These are phyloP conservation scores for Phialocephala subalpina DNA, from an alignment of 2,329 filamentous ascomycete genomes.

Conservation along the genomic window DNA sequence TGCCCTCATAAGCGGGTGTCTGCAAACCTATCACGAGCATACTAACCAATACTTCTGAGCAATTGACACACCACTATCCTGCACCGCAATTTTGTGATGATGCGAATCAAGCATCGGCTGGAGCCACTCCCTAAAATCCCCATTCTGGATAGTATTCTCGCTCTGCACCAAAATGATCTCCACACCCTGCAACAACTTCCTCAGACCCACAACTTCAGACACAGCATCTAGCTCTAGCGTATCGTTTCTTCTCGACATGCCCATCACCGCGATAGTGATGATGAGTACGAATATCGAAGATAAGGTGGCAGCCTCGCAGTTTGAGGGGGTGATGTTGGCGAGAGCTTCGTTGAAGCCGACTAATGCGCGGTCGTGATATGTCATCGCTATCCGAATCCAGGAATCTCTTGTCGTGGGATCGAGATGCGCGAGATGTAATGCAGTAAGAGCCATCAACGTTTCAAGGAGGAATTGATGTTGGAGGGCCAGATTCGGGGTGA, in stretches of 20 bases:
- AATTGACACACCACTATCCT: too few relatives aligned
- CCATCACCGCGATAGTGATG: slow-evolving; percentile 7
- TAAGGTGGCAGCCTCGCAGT: slow-evolving; percentile 18
- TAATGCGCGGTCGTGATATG: slow-evolving; percentile 29
- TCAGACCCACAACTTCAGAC: background rate
- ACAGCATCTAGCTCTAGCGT: background rate
- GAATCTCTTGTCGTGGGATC: slow-evolving; percentile 14
- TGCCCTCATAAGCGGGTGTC: too few relatives aligned
- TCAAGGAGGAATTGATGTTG: slow-evolving; percentile 49
- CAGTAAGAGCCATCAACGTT: slow-evolving; percentile 50
- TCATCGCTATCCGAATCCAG: slow-evolving; percentile 18
- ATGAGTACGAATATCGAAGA: slow-evolving; percentile 14
- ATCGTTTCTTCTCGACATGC: background rate
- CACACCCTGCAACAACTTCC: slow-evolving; percentile 12
- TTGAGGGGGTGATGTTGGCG: slow-evolving; percentile 24
- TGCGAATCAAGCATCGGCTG: slow-evolving; percentile 1
- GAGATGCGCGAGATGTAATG: slow-evolving; percentile 36
- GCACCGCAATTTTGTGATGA: too few relatives aligned
- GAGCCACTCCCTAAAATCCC: slow-evolving; percentile 16
- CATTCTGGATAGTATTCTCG: slow-evolving; percentile 6
- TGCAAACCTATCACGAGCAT: too few relatives aligned
- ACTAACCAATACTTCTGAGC: too few relatives aligned
- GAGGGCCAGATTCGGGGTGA: slow-evolving; percentile 46
- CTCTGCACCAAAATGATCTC: background rate
- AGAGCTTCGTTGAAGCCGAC: slow-evolving; percentile 24